Base-by-base conservation (phyloP, 345 rosid genomes). In the Hibiscus trionum region DNA sequence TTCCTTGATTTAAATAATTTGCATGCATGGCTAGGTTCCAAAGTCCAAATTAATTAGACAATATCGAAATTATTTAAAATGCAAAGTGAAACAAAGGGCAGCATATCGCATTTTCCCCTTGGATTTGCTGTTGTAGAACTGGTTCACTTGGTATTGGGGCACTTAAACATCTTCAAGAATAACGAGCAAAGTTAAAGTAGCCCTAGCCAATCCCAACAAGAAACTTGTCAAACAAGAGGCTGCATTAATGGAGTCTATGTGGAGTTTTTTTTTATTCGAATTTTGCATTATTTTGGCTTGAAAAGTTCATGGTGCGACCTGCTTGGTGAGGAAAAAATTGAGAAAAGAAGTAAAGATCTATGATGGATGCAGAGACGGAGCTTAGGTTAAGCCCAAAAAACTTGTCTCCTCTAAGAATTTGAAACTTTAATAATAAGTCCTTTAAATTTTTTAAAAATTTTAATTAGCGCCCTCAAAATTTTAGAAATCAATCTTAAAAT, bases 101-200 rank as follows among this genome's bases (percentile, higher is more conserved):
- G 67, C 49, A 66, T 57, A 57, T 24, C 15, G 14, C 67, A 24
- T 31, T 49, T 27, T 47, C 31, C 55, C 73, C 29, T 29, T 60
- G 17, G 17, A 52, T 46, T 14, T 61, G 31, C 53, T 33, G 63
- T 70, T 16, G 50, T 59, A 47, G 73, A 75, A 75, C 73, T 52
- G 21, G 79, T 75, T 75, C 70, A 62, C 59, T 58, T 74, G 46
- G 49, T 66, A 77, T 61, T 27, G 69, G 72, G 66, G 69, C 75
- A 17, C 62, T 75, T 69, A n/a, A 6, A 29, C 70, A 53, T 55
- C 63, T 69, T 19, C 11, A 31, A 52, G 39, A 69, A 72, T 55
- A 29, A 26, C 16, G 4, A 29, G 42, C 9, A 46, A 49, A 55
- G 47, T 74, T 24, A 31, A 70, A 68, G 55, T 35, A 24, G 47